Percentiles rank a stretch among this genome's conserved stretches.
Evolutionary conservation across 768 basidiomycete species (phyloP).

Genomic region (Mycena pura): DNA sequence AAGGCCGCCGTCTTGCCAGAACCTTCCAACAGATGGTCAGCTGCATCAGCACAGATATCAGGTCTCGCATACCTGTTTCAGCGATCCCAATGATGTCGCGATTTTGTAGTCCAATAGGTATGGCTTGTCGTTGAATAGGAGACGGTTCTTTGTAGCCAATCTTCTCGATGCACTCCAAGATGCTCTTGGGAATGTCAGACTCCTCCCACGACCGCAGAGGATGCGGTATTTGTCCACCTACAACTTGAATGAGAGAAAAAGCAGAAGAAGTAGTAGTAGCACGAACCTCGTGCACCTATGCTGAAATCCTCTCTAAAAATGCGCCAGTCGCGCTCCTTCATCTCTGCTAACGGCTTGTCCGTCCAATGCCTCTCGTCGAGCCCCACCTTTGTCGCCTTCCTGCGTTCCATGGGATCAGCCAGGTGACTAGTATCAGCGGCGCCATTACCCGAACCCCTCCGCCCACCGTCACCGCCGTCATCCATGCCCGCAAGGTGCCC

Average conservation of each 20-base stretch:
- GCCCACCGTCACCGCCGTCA: constrained; percentile 63
- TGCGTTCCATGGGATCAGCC: constrained; percentile 83
- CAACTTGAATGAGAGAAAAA: constrained; percentile 2
- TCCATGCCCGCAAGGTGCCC: constrained; percentile 89
- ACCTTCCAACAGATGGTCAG: constrained; percentile 54
- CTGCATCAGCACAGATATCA: constrained; percentile 8
- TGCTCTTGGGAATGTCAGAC: constrained; percentile 77
- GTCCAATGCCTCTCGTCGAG: constrained; percentile 98
- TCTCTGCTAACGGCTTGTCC: constrained; percentile 89
- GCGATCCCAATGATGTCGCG: constrained; percentile 98
- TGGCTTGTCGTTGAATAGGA: constrained; percentile 97
- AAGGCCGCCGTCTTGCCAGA: constrained; percentile 99
- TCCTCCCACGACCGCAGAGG: constrained; percentile 94
- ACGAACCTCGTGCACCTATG: constrained; percentile 86
- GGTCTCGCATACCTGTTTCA: constrained; percentile 78
- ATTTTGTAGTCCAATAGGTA: constrained; percentile 97
- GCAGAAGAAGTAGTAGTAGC: constrained; percentile 7
- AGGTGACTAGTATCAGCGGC: constrained; percentile 54
- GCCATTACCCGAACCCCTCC: constrained; percentile 40
- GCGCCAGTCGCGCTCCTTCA: constrained; percentile 98
- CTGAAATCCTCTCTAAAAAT: constrained; percentile 99
- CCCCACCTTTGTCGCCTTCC: constrained; percentile 80
- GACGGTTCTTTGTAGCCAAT: constrained; percentile 98
- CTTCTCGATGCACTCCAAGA: constrained; percentile 84
- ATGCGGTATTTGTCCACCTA: constrained; percentile 92